Evolutionary conservation across 176 grass and related monocot genomes (phyloP), one percentile per base, ranked within the genome.

Genomic region (Lolium perenne): DNA sequence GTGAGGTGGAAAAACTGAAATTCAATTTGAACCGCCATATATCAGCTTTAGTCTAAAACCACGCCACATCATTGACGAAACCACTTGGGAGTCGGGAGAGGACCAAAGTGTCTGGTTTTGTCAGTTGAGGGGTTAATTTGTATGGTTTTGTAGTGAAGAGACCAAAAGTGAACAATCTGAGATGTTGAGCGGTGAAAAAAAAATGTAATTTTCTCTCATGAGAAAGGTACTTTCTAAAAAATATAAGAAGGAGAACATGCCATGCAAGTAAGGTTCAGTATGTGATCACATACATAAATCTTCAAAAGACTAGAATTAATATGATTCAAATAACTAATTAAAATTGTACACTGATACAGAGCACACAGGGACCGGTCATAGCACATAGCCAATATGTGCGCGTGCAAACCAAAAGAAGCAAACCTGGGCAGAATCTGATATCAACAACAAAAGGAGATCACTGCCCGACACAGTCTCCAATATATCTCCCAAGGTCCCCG

Each of bases 361-460:
- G 26, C 7, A 67, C 10, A n/a, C 10, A 68, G 49, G 16, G 15
- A 46, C 64, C 21, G 16, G 63, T 23, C 46, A 77, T 60, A 73
- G 26, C 63, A 54, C 1, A 78, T 78, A 35, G 35, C 70, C 2
- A 48, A 76, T 50, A 38, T 43, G 70, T 59, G n/a, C 70, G 18
- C 25, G 38, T 58, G 76, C 25, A 4, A 69, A 88, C 13, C 26
- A 21, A 48, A 80, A 94, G 20, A 80, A 50, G 22, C 75, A 66
- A 78, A 95, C 93, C 88, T 95, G 94, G 57, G 92, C 94, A 88
- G 94, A 89, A 88, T 98, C 94, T 79, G 96, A 98, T 25, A 98
- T 98, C 56, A 98, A 83, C 86, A 98, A 79, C 85, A 98, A 87
- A 23, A 98, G 71, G 68, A 98, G 94, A 22, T 98, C 96, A 32